Percentiles rank a stretch among this genome's conserved stretches.
These are phyloP conservation scores for Microcera coccophila DNA, from an alignment of 2,329 filamentous ascomycete species.

Conservation along the genomic window DNA sequence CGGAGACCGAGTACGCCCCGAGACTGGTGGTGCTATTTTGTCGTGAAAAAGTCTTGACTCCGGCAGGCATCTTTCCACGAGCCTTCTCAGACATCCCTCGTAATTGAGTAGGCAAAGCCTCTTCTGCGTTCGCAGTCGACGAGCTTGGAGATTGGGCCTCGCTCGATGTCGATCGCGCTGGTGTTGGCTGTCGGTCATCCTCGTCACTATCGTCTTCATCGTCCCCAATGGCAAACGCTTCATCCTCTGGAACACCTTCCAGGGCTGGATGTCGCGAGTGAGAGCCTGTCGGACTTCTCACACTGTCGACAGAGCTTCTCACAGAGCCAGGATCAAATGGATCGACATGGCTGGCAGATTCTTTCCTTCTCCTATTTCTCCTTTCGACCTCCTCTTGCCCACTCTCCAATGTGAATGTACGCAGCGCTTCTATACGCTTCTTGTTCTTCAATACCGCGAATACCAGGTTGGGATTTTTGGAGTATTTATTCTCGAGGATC, in stretches of 20 bases:
- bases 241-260: slow-evolving; percentile 54
- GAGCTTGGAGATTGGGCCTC: slow-evolving; percentile 61
- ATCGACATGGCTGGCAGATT: slow-evolving; percentile 50
- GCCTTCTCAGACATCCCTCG: slow-evolving; percentile 97
- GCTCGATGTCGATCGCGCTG: slow-evolving; percentile 61
- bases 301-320: slow-evolving; percentile 64
- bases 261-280: slow-evolving; percentile 25
- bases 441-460: slow-evolving; percentile 74
- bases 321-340: slow-evolving; percentile 46
- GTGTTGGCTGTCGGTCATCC: slow-evolving; percentile 55
- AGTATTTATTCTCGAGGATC: slow-evolving; percentile 84
- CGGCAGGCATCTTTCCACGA: slow-evolving; percentile 88
- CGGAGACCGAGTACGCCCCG: slow-evolving; percentile 57
- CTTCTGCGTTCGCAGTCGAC: slow-evolving; percentile 66
- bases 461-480: slow-evolving; percentile 74
- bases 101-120: slow-evolving; percentile 76
- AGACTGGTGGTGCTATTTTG: slow-evolving; percentile 88
- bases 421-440: slow-evolving; percentile 78
- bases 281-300: slow-evolving; percentile 53
- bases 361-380: slow-evolving; percentile 66
- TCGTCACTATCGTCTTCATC: slow-evolving; percentile 63
- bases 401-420: slow-evolving; percentile 85
- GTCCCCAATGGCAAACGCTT: slow-evolving; percentile 83
- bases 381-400: slow-evolving; percentile 88
- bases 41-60: slow-evolving; percentile 75